A percentile compares a stretch with the other conserved stretches of the same genome.
These are phyloP conservation scores for Exophiala dermatitidis DNA, from an alignment of 2,329 filamentous ascomycete genomes.

Conservation along the genomic window DNA sequence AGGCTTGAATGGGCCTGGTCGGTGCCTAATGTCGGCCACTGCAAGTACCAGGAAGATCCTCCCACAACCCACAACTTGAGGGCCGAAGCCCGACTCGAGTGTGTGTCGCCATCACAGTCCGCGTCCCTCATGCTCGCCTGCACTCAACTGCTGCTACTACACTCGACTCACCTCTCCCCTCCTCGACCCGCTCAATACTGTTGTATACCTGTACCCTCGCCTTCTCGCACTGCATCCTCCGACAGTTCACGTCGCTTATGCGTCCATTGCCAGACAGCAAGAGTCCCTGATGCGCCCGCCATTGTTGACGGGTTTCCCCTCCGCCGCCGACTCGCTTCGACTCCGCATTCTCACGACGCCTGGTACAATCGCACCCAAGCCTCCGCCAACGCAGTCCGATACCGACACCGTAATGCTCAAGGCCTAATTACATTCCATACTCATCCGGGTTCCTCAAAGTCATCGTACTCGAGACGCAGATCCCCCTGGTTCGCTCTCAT, in stretches of 20 bases:
- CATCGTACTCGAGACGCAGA: not conserved
- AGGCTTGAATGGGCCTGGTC: too few relatives aligned
- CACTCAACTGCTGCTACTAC: not conserved
- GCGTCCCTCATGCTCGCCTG: too few relatives aligned
- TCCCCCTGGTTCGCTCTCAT: not conserved
- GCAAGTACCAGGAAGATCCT: too few relatives aligned
- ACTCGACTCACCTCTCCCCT: not conserved
- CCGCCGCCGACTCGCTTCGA: constrained; percentile 1
- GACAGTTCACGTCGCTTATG: not conserved
- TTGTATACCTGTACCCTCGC: too few relatives aligned
- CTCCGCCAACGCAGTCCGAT: not conserved
- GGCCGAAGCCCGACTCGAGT: too few relatives aligned
- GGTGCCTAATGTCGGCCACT: too few relatives aligned
- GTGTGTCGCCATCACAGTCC: too few relatives aligned
- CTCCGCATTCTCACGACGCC: constrained; percentile 8
- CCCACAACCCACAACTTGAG: too few relatives aligned
- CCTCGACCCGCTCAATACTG: not conserved
- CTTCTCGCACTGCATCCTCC: too few relatives aligned
- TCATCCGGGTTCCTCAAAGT: not conserved
- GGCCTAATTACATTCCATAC: not conserved
- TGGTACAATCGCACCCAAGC: not conserved
- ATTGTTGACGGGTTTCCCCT: not conserved
- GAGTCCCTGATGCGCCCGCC: not conserved
- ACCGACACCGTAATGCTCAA: not conserved
- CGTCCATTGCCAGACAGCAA: too few relatives aligned